Base-by-base conservation (phyloP, 2,329 filamentous ascomycete genomes). In the Pseudopyricularia javanii region DNA sequence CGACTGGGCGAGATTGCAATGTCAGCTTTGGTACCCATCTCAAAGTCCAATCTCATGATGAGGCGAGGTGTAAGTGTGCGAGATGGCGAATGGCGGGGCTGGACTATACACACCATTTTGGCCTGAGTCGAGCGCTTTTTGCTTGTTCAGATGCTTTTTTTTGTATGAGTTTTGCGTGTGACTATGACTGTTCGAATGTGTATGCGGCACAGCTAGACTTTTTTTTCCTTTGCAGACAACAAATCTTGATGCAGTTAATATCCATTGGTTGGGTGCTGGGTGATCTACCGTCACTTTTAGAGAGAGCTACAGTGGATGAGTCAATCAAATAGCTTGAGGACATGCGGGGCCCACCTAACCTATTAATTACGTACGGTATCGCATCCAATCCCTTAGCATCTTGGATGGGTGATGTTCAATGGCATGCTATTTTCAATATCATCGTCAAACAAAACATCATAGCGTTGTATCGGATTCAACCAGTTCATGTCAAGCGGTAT, bases 1-100 rank as follows among this genome's bases (percentile, higher is more conserved):
- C 58, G 63, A 64, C 77, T 43, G 37, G 17, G 14, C 22, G 11
- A 37, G 17, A 11, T 22, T 7, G 9, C 3, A 43, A 20, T n/a
- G 35, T 37, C 35, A 37, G 35, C n/a, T 37, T n/a, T 37, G 35
- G 15, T n/a, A 43, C 37, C 37, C 37, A 20, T 15, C 4, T 57
- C 56, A 12, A 57, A 15, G 3, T 56, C 49, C 1, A 49, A 37
- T 61, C 0, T 55, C 56, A 4, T 57, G 48, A 26, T 59, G 59
- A 1, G 58, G 58, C 3, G 56, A 59, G 3, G n/a, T n/a, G n/a
- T n/a, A n/a, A n/a, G n/a, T n/a, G n/a, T n/a, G 58, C 57, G 2
- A 59, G 43, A 37, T 59, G 60, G 1, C 57, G 30, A 11, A 58
- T 51, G 15, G 49, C 53, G 1, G 20, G 32, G 5, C 54, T 59